Percentiles rank a stretch among this genome's conserved stretches.
Evolutionary conservation across 2,329 filamentous ascomycete genomes (phyloP).

Genomic region (Beauveria australis): DNA sequence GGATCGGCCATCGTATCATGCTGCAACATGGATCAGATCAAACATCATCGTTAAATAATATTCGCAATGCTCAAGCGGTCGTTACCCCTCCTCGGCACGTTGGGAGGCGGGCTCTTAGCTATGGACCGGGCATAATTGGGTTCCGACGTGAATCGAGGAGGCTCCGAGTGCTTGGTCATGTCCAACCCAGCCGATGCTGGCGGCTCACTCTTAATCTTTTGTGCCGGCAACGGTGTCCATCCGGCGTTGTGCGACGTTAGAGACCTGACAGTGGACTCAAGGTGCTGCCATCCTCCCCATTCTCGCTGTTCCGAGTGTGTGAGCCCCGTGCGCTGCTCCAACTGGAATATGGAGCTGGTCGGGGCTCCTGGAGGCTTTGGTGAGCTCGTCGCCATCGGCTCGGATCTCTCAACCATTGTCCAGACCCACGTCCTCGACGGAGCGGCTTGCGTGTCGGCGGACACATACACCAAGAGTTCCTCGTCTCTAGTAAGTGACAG

Average conservation of each 20-base stretch:
- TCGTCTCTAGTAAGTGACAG: constrained; percentile 54
- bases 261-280: constrained; percentile 44
- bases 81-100: constrained; percentile 18
- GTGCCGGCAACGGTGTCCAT: constrained; percentile 24
- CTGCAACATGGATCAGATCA: neutral
- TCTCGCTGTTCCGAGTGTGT: constrained; percentile 51
- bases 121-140: constrained; percentile 17
- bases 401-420: constrained; percentile 49
- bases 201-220: constrained; percentile 29
- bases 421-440: constrained; percentile 77
- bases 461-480: constrained; percentile 79
- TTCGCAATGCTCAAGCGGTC: constrained; percentile 36
- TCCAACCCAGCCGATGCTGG: constrained; percentile 20
- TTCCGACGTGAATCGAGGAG: neutral
- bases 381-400: constrained; percentile 15
- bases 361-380: constrained; percentile 15
- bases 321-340: constrained; percentile 42
- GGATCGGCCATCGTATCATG: too few relatives aligned
- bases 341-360: constrained; percentile 34
- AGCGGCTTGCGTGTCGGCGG: constrained; percentile 77
- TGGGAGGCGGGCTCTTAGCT: constrained; percentile 20
- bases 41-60: constrained; percentile 29
- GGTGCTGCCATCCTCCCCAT: constrained; percentile 73
- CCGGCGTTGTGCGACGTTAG: constrained; percentile 26
- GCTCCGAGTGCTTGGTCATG: constrained; percentile 12